Conservation (phyloP, 2,329 filamentous ascomycete genomes). For the Lasiodiplodia citricola region DNA sequence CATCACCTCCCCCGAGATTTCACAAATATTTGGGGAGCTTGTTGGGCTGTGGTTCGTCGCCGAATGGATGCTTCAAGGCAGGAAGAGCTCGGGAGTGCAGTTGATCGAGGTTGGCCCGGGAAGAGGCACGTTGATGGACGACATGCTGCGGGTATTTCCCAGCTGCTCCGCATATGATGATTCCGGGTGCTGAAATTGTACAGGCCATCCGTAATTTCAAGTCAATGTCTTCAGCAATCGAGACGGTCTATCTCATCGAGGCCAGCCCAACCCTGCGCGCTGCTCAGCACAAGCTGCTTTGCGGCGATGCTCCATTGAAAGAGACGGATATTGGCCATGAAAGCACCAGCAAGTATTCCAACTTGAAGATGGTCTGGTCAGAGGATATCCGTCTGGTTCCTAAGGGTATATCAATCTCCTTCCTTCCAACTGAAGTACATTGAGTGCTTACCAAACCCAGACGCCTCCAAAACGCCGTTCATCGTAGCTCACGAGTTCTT, state of each 20-base stretch:
- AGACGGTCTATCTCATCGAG: slow-evolving; percentile 92
- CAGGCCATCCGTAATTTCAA: slow-evolving; percentile 87
- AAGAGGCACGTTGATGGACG: slow-evolving; percentile 94
- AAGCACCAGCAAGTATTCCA: slow-evolving; percentile 72
- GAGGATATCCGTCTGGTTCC: slow-evolving; percentile 87
- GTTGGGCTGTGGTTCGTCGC: slow-evolving; percentile 93
- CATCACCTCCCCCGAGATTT: slow-evolving; percentile 96
- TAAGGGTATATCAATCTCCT: slow-evolving; percentile 55
- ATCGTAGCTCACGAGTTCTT: slow-evolving; percentile 99
- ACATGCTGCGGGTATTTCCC: slow-evolving; percentile 78
- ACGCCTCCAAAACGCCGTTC: slow-evolving; percentile 77
- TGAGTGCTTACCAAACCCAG: slow-evolving; percentile 47
- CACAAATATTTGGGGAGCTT: slow-evolving; percentile 94
- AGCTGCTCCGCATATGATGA: not conserved
- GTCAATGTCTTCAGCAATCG: slow-evolving; percentile 74
- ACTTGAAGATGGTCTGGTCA: slow-evolving; percentile 77
- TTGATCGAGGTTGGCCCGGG: slow-evolving; percentile 94
- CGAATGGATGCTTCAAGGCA: slow-evolving; percentile 94
- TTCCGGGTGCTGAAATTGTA: slow-evolving; percentile 21
- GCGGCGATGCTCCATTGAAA: slow-evolving; percentile 71
- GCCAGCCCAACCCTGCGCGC: slow-evolving; percentile 80
- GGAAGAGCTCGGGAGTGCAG: slow-evolving; percentile 74
- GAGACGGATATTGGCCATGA: slow-evolving; percentile 76
- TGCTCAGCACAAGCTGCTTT: slow-evolving; percentile 81
- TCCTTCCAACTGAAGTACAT: not conserved